These are phyloP conservation scores for Pelargonium exstipulatum DNA, from an alignment of 441 rosid genomes.

Conservation along the genomic window DNA sequence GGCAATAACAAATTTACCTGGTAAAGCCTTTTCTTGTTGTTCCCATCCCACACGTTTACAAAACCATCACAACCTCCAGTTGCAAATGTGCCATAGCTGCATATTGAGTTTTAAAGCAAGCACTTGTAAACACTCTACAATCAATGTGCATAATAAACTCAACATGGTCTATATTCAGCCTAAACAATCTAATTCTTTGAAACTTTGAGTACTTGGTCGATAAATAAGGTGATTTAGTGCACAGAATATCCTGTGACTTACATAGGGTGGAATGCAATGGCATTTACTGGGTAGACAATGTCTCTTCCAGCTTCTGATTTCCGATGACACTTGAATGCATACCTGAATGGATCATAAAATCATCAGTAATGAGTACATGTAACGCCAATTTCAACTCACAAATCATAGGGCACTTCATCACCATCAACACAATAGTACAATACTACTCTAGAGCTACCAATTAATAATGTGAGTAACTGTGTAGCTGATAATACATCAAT, in stretches of 20 bases:
- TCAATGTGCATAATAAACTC: not conserved
- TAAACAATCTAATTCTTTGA: not conserved
- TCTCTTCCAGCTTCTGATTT: conserved; percentile 97
- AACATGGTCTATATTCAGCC: not conserved
- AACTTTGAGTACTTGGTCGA: not conserved
- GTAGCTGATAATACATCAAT: not conserved
- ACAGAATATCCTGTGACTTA: conserved; percentile 38
- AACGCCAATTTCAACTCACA: no score
- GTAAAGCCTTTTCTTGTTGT: conserved; percentile 93
- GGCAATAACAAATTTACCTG: conserved; percentile 45
- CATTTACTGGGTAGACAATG: conserved; percentile 90
- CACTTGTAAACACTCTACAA: not conserved
- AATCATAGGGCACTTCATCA: no score
- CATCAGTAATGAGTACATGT: not conserved
- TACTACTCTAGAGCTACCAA: no score
- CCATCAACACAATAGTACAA: no score
- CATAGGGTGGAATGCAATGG: conserved; percentile 96
- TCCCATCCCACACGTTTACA: conserved; percentile 93
- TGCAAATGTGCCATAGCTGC: conserved; percentile 95
- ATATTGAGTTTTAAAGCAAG: conserved; percentile 16
- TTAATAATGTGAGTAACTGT: not conserved
- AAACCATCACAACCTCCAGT: conserved; percentile 98
- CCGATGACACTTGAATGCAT: conserved; percentile 96
- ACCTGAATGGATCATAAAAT: conserved; percentile 40
- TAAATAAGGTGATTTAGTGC: not conserved